Conservation (phyloP, 352 stramenopile genomes). For the Phytophthora chlamydospora region DNA sequence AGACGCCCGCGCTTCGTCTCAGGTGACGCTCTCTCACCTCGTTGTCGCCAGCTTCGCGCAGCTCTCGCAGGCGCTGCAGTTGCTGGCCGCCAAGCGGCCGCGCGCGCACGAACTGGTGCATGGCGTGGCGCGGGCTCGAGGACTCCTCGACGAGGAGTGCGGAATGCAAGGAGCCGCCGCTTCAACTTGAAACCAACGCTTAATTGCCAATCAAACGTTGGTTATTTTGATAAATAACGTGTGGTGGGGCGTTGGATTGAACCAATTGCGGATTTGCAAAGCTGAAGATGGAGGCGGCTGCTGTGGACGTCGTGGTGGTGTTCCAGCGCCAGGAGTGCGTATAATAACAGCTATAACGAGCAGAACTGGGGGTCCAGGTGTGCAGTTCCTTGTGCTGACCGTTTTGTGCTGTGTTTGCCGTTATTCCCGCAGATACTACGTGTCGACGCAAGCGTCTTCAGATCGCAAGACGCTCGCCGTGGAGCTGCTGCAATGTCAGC, state of each 20-base stretch:
- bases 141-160: no score
- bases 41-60: constrained; percentile 45
- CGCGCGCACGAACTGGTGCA: constrained; percentile 34
- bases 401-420: background rate
- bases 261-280: background rate
- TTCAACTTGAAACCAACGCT: constrained; percentile 28
- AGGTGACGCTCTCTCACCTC: constrained; percentile 48
- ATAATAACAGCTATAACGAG: background rate
- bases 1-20: constrained; percentile 1
- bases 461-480: constrained; percentile 41
- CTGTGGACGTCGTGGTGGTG: constrained; percentile 56
- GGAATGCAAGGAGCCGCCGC: constrained; percentile 23
- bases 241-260: constrained; percentile 4
- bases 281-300: constrained; percentile 19
- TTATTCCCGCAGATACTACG: constrained; percentile 41
- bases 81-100: constrained; percentile 56
- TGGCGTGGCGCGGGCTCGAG: constrained; percentile 1
- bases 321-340: constrained; percentile 67
- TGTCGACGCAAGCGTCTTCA: constrained; percentile 32
- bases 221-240: constrained; percentile 9
- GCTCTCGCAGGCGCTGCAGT: constrained; percentile 44
- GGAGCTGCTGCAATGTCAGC: constrained; percentile 72
- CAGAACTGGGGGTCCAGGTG: background rate
- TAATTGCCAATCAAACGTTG: constrained; percentile 1
- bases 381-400: constrained; percentile 8